Conservation (phyloP, 2,329 filamentous ascomycete genomes). For the Leptographium radiaticola region DNA sequence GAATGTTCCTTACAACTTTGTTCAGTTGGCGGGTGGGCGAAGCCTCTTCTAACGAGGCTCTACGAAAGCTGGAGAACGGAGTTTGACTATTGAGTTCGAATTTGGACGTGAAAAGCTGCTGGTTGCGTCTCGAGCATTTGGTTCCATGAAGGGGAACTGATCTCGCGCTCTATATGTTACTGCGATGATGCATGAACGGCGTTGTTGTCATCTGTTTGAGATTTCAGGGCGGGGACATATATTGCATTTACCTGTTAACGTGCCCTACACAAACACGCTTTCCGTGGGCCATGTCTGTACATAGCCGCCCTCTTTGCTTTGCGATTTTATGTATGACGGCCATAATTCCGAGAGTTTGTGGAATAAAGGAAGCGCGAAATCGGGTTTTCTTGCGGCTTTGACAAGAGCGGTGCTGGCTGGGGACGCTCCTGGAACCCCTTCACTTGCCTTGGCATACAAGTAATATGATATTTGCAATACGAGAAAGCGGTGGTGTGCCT, state of each 20-base stretch:
- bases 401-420: no score
- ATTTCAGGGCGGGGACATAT: background rate
- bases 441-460: no score
- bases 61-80: background rate
- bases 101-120: background rate
- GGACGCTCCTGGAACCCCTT: no score
- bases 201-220: background rate
- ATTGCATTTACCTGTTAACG: background rate
- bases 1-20: constrained; percentile 81
- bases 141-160: background rate
- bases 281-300: background rate
- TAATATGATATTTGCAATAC: no score
- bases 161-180: background rate
- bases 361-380: no score
- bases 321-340: no score
- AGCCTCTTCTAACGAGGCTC: constrained; percentile 27
- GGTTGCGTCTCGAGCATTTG: background rate
- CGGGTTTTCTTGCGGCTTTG: no score
- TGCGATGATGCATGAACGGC: background rate
- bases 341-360: no score
- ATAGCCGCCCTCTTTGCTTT: background rate
- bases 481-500: no score
- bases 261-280: background rate
- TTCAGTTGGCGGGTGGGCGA: constrained; percentile 52
- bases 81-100: background rate